These are phyloP conservation scores for Entophlyctis helioformis DNA, from an alignment of 192 early-diverging fungal genomes.

Conservation along the genomic window DNA sequence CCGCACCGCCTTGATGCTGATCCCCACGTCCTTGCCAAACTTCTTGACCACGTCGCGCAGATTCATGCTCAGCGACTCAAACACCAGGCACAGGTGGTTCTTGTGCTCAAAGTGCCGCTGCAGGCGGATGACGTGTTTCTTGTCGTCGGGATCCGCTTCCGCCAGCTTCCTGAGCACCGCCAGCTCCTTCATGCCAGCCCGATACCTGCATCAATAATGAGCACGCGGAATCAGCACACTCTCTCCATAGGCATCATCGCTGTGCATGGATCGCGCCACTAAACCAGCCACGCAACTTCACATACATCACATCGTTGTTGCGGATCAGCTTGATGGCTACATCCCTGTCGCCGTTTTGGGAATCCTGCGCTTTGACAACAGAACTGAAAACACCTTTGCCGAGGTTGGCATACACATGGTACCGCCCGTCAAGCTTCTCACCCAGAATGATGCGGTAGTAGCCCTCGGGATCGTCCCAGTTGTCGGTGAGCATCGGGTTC, in stretches of 20 bases:
- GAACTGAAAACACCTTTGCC: conserved; percentile 94
- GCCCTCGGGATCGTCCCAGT: conserved; percentile 94
- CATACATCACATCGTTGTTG: conserved; percentile 84
- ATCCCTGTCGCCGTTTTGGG: conserved; percentile 48
- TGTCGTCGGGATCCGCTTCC: conserved; percentile 74
- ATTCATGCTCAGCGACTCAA: conserved; percentile 89
- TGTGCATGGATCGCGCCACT: not conserved
- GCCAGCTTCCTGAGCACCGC: conserved; percentile 77
- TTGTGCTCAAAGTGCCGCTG: conserved; percentile 81
- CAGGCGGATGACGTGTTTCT: conserved; percentile 80
- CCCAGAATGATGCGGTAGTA: conserved; percentile 91
- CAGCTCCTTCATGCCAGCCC: conserved; percentile 79
- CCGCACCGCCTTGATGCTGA: conserved; percentile 87
- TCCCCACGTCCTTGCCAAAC: conserved; percentile 85
- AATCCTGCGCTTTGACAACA: conserved; percentile 82
- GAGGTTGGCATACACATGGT: conserved; percentile 70
- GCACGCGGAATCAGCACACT: not conserved
- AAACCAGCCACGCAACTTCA: not conserved
- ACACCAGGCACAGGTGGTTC: conserved; percentile 84
- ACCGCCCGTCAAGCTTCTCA: conserved; percentile 76
- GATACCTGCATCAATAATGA: conserved; percentile 42
- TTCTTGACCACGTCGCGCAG: conserved; percentile 87
- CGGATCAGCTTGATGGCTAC: conserved; percentile 96
- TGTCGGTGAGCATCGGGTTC: conserved; percentile 57
- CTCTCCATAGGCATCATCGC: not conserved